These are phyloP conservation scores for Penicillium polonicum DNA, from an alignment of 2,329 filamentous ascomycete species.

Conservation along the genomic window DNA sequence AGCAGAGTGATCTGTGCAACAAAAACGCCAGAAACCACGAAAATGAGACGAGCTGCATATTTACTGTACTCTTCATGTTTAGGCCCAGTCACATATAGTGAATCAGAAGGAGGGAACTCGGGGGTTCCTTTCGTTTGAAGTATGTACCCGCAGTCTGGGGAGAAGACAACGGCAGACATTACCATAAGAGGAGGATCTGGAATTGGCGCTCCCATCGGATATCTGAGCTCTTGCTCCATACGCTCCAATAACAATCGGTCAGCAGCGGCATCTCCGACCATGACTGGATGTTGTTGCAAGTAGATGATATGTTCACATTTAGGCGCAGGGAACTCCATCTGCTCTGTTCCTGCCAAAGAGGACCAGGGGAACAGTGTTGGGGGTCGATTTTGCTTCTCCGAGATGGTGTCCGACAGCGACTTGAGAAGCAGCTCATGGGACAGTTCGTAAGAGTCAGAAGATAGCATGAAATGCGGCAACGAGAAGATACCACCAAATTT, in stretches of 20 bases:
- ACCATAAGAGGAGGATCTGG: constrained; percentile 52
- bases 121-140: constrained; percentile 61
- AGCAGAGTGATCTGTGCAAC: constrained; percentile 56
- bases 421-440: constrained; percentile 67
- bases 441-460: constrained; percentile 54
- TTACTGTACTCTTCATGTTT: constrained; percentile 58
- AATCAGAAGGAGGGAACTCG: constrained; percentile 52
- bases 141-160: constrained; percentile 66
- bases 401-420: constrained; percentile 66
- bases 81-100: constrained; percentile 54
- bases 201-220: constrained; percentile 57
- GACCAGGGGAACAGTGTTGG: constrained; percentile 70
- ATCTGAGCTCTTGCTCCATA: constrained; percentile 60
- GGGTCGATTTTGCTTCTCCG: constrained; percentile 59
- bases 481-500: constrained; percentile 92
- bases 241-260: constrained; percentile 45
- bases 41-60: constrained; percentile 53
- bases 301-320: constrained; percentile 90
- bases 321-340: constrained; percentile 55
- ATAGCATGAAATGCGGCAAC: constrained; percentile 76
- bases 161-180: constrained; percentile 63
- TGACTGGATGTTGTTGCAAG: constrained; percentile 60
- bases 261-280: constrained; percentile 30
- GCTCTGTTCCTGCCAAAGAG: constrained; percentile 58
- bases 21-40: constrained; percentile 52